Evolutionary conservation across 345 rosid species (phyloP).

Genomic region (Mercurialis annua): DNA sequence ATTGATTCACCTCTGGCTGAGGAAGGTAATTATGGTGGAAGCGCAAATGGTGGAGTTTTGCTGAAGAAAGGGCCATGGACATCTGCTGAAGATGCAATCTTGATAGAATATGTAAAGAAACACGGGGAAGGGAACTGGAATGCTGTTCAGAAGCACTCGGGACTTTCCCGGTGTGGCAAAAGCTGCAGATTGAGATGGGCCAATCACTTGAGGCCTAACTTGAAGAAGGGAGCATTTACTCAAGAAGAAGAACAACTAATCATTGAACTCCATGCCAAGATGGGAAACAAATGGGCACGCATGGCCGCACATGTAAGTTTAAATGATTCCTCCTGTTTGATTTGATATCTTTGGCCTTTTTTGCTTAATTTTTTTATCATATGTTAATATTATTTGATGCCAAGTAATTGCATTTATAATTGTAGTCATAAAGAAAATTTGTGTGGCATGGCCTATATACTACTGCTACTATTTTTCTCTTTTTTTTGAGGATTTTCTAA

Average conservation of each 20-base stretch:
- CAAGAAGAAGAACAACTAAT: conserved; percentile 88
- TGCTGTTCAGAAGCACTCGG: conserved; percentile 85
- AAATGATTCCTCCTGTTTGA: not conserved
- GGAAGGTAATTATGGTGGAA: conserved; percentile 40
- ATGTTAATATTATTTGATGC: not conserved
- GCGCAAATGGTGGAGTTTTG: conserved; percentile 40
- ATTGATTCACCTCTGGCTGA: conserved; percentile 51
- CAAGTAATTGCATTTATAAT: not conserved
- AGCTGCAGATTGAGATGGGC: conserved; percentile 99
- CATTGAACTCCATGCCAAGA: conserved; percentile 81
- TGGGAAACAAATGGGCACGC: conserved; percentile 99
- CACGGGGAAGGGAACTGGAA: conserved; percentile 99
- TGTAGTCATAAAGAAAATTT: not conserved
- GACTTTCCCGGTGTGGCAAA: conserved; percentile 90
- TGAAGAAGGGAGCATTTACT: conserved; percentile 96
- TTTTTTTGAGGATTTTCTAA: not conserved
- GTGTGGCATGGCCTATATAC: not conserved
- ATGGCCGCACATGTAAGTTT: conserved; percentile 93
- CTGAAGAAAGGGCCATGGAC: conserved; percentile 99
- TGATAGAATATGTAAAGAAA: conserved; percentile 84
- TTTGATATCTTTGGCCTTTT: not conserved
- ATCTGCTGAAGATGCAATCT: conserved; percentile 83
- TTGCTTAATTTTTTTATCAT: not conserved
- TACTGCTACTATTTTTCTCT: not conserved
- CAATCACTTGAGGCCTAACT: conserved; percentile 92